A percentile compares a stretch with the other conserved stretches of the same genome.
phyloP scores from a whole-genome alignment of 495 filamentous ascomycete genomes.

The Neurospora tetraspora region DNA sequence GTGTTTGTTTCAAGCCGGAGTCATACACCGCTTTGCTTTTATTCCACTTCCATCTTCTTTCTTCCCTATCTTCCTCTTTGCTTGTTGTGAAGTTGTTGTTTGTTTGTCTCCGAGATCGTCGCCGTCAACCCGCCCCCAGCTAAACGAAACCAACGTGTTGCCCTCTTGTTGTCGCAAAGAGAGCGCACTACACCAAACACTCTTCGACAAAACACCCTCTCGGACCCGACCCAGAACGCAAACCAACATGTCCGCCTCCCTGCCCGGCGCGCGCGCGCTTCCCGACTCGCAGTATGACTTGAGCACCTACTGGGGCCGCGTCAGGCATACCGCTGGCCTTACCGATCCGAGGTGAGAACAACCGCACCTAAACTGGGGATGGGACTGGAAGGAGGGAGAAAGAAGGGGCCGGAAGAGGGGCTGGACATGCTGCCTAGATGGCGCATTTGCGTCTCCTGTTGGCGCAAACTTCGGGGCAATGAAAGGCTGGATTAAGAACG shows the following conservation, averaged over 20 bases:
- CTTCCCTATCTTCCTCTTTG: neutral
- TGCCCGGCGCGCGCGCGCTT: slow-evolving; percentile 76
- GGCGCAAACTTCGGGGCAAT: neutral
- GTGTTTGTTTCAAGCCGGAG: neutral
- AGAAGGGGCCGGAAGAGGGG: neutral
- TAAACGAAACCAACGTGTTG: neutral
- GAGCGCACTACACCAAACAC: neutral
- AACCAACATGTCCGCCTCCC: slow-evolving; percentile 69
- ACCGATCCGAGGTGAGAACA: slow-evolving; percentile 85
- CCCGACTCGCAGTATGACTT: slow-evolving; percentile 89
- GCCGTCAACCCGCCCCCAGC: neutral
- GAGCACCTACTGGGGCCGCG: slow-evolving; percentile 88
- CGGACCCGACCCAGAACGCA: neutral
- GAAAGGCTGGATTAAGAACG: neutral
- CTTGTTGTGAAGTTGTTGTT: neutral
- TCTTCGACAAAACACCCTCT: neutral
- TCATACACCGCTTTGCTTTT: neutral
- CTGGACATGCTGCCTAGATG: neutral
- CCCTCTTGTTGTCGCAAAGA: neutral
- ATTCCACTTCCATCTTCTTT: neutral
- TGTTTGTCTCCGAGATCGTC: neutral
- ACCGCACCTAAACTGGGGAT: neutral
- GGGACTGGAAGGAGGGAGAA: neutral
- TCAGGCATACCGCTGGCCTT: slow-evolving; percentile 79
- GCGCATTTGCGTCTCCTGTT: neutral